These are phyloP conservation scores for Lentinus polychrous DNA, from an alignment of 1,284 basidiomycete genomes.

Conservation along the genomic window DNA sequence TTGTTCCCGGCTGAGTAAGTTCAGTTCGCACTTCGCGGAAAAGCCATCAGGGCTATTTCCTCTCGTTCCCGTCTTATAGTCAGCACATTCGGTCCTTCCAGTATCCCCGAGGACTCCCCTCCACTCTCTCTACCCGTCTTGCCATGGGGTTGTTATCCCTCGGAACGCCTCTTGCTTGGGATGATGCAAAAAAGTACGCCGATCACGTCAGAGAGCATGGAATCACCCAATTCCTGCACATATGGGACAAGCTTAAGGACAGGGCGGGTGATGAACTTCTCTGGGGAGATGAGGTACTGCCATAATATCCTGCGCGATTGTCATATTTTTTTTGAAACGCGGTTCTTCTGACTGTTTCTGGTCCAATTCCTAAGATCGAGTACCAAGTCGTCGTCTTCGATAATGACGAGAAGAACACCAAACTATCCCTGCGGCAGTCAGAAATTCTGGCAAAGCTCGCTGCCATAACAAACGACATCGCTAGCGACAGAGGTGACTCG, in stretches of 20 bases:
- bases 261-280: conserved; percentile 87
- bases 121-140: conserved; percentile 1
- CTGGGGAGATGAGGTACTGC: conserved; percentile 95
- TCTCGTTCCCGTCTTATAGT: not conserved
- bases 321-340: conserved; percentile 6
- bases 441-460: conserved; percentile 87
- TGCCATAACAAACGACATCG: conserved; percentile 61
- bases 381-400: conserved; percentile 94
- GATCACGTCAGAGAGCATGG: conserved; percentile 92
- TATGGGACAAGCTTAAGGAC: conserved; percentile 90
- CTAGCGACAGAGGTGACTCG: conserved; percentile 53
- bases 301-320: conserved; percentile 3
- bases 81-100: not conserved
- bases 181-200: conserved; percentile 81
- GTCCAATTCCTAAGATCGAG: conserved; percentile 64
- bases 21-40: conserved; percentile 1
- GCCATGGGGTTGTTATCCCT: conserved; percentile 91
- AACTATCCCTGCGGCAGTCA: conserved; percentile 85
- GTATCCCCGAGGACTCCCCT: not conserved
- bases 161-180: conserved; percentile 92
- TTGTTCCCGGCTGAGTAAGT: conserved; percentile 20
- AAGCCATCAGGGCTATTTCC: not conserved
- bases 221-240: conserved; percentile 91
- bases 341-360: conserved; percentile 2
- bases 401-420: conserved; percentile 72